Base-by-base conservation (phyloP, 495 filamentous ascomycete species). In the Penicillium salamii region DNA sequence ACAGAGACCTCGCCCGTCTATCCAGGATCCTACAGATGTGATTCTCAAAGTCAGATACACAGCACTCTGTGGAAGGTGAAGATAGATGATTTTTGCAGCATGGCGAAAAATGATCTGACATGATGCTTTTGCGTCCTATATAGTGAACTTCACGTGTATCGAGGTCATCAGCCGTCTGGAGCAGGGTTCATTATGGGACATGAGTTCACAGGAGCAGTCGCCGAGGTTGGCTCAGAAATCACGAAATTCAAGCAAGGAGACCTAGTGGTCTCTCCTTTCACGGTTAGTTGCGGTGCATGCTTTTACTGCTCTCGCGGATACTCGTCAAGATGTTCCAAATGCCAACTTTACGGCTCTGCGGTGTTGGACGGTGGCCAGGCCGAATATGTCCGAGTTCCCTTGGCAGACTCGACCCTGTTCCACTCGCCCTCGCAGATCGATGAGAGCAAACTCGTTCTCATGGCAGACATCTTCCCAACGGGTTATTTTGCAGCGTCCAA, bases 11-110 rank as follows among this genome's bases (percentile, higher is more conserved):
- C 59, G 66, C 6, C 76, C 76, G 1, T 52, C 69, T 19, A 82
- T 96, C 46, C 68, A 85, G 52, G 75, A 88, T 9, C 67, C 80
- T 3, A 83, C 76, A 39, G 91, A 96, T 66, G 81, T 88, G 45
- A 83, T 97, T 49, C 79, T 96, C 46, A 91, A 90, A 66, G 87
- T 96, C 34, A 75, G 81, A 42, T 85, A 88, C 52, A 89, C 90
- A 3, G 91, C 89, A 14, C 75, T 97, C 21, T 96, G 91, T 65
- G 91, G 91, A 58, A 90, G 87, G 89, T 89, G 71, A 59, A 75
- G 24, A 37, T 28, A 7, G 14, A 13, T 31, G 37, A 13, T 26
- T 8, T 26, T 26, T 26, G n/a, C 8, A 8, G 3, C 33, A 24
- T 9, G 31, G 12, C 14, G 14, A 15, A 28, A 37, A 26, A 26